These are phyloP conservation scores for Cyberlindnera galapagoensis DNA, from an alignment of 805 yeast species.

Conservation along the genomic window DNA sequence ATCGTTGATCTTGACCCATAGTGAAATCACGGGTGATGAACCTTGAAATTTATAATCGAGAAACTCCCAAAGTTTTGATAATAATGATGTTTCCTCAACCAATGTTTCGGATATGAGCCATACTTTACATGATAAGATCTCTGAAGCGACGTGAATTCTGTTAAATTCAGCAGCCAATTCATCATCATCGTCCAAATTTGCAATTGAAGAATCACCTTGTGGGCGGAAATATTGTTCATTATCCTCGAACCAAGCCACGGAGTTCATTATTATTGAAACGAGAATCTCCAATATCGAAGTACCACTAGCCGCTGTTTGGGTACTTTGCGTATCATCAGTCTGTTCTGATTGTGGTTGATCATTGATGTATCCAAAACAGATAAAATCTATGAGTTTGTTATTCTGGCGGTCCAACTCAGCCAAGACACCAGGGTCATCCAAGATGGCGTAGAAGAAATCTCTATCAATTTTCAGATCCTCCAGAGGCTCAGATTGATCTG, in stretches of 20 bases:
- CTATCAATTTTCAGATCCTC: constrained; percentile 14
- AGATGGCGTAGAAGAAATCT: constrained; percentile 29
- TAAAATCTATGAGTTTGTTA: constrained; percentile 42
- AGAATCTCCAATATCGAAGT: constrained; percentile 40
- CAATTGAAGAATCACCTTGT: constrained; percentile 4
- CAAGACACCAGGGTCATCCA: constrained; percentile 33
- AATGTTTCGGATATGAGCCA: constrained; percentile 90
- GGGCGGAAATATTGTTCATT: constrained; percentile 14
- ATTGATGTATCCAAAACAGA: constrained; percentile 38
- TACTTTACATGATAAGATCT: constrained; percentile 79
- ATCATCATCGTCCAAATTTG: constrained; percentile 12
- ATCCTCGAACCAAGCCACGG: constrained; percentile 34
- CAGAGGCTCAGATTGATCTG: constrained; percentile 4
- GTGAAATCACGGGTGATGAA: constrained; percentile 69
- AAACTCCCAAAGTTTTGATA: constrained; percentile 73
- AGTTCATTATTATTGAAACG: constrained; percentile 34
- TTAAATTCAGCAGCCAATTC: constrained; percentile 19
- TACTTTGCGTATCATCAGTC: constrained; percentile 12
- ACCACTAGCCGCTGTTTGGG: constrained; percentile 6
- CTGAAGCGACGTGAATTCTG: constrained; percentile 64
- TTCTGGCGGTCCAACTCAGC: constrained; percentile 32
- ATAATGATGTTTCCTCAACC: constrained; percentile 59
- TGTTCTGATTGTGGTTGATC: constrained; percentile 6
- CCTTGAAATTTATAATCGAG: constrained; percentile 49
- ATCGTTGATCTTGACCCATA: constrained; percentile 84